These are phyloP conservation scores for Tetragonia tetragonoides DNA, from an alignment of 148 eudicot genomes.

Conservation along the genomic window DNA sequence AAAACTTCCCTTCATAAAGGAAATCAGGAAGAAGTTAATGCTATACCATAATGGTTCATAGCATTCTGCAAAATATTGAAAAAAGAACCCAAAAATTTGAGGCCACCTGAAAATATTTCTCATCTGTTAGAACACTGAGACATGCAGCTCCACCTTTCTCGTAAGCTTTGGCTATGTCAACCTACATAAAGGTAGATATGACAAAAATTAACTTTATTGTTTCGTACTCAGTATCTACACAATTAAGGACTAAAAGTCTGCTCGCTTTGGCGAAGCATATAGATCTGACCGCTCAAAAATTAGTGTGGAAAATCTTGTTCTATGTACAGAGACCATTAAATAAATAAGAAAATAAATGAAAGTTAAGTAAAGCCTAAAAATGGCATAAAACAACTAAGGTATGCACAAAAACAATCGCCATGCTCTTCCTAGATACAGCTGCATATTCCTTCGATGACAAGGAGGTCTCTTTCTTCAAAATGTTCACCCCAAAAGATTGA, in stretches of 20 bases:
- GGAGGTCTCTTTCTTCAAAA: background rate
- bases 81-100: background rate
- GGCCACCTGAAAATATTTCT: conserved; percentile 77
- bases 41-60: background rate
- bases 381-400: no score
- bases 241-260: background rate
- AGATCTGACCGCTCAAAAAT: background rate
- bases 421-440: background rate
- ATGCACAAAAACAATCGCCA: background rate
- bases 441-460: background rate
- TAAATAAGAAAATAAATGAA: background rate
- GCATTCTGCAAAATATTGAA: background rate
- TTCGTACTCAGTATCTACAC: background rate
- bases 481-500: background rate
- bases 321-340: background rate
- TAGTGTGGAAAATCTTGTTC: background rate
- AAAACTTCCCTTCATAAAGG: conserved; percentile 69
- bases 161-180: conserved; percentile 87
- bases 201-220: background rate
- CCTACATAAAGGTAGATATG: conserved; percentile 37
- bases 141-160: conserved; percentile 99
- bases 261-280: background rate
- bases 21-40: conserved; percentile 12
- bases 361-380: background rate
- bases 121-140: conserved; percentile 90